Conservation (phyloP, 169 alveolate genomes). For the Eimeria acervulina region DNA sequence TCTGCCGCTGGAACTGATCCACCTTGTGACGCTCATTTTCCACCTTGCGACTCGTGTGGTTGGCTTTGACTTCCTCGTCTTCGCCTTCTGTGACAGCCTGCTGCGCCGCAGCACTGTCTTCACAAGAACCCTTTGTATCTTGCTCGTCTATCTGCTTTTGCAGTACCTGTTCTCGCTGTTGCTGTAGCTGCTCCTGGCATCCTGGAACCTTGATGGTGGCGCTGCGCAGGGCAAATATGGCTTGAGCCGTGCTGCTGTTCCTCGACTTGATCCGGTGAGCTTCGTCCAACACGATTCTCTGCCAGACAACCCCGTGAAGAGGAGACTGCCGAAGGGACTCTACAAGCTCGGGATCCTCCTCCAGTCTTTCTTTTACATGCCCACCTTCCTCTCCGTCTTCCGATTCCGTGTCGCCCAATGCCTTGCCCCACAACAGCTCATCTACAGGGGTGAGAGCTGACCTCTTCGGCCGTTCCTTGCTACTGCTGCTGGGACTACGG, state of each 20-base stretch:
- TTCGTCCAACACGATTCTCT: slow-evolving; percentile 96
- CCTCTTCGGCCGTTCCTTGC: not conserved
- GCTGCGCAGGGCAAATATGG: slow-evolving; percentile 88
- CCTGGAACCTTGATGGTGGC: slow-evolving; percentile 53
- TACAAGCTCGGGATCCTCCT: slow-evolving; percentile 67
- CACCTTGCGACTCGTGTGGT: not conserved
- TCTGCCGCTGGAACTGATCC: slow-evolving; percentile 9
- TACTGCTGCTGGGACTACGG: not conserved
- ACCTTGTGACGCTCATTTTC: not conserved
- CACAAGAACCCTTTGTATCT: not conserved
- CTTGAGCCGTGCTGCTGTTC: slow-evolving; percentile 95
- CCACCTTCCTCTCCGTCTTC: slow-evolving; percentile 81
- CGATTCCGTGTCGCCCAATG: slow-evolving; percentile 42
- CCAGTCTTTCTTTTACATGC: slow-evolving; percentile 72
- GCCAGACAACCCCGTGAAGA: slow-evolving; percentile 84
- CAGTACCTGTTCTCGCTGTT: not conserved
- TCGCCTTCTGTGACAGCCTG: not conserved
- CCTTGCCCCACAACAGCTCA: slow-evolving; percentile 65
- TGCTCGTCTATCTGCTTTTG: slow-evolving; percentile 1
- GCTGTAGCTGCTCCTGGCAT: not conserved
- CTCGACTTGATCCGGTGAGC: slow-evolving; percentile 98
- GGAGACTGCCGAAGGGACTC: slow-evolving; percentile 49
- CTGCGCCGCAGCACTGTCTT: slow-evolving; percentile 2
- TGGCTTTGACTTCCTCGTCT: not conserved
- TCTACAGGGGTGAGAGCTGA: slow-evolving; percentile 41